These are phyloP conservation scores for Eucalyptus regnans DNA, from an alignment of 345 rosid species.

Conservation along the genomic window DNA sequence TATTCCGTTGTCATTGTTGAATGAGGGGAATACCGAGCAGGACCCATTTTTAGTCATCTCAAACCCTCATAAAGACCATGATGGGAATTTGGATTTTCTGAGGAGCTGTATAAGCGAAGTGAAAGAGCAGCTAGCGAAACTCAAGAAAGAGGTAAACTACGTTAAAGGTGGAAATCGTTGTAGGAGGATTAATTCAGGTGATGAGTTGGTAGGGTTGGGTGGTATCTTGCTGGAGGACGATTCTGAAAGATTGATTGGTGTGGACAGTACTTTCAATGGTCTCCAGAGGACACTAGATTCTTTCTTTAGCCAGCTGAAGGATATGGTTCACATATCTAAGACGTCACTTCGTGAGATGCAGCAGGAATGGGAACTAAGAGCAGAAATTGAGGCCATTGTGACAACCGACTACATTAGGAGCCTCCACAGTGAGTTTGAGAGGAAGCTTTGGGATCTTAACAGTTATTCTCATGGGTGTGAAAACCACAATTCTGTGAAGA, in stretches of 20 bases:
- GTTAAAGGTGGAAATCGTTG: conserved; percentile 18
- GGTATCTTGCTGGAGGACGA: conserved; percentile 21
- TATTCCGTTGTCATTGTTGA: background rate
- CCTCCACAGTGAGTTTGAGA: conserved; percentile 50
- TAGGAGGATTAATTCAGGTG: conserved; percentile 14
- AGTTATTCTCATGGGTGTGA: conserved; percentile 10
- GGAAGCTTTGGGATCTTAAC: conserved; percentile 27
- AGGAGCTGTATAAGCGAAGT: conserved; percentile 19
- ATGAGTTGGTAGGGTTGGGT: conserved; percentile 32
- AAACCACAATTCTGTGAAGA: conserved; percentile 12
- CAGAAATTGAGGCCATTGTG: conserved; percentile 39
- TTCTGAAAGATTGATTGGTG: conserved; percentile 17
- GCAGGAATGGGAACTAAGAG: conserved; percentile 35
- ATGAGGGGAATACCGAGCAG: background rate
- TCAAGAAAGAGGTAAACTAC: conserved; percentile 40
- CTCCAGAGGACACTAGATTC: conserved; percentile 22
- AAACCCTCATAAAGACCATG: background rate
- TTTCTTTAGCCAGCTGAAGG: conserved; percentile 12
- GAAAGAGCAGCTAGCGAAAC: conserved; percentile 37
- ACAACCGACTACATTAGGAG: conserved; percentile 22
- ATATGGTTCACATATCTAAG: conserved; percentile 16
- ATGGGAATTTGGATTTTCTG: conserved; percentile 8
- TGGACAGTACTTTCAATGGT: conserved; percentile 24
- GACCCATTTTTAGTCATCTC: background rate
- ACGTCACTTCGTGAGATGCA: conserved; percentile 31